Evolutionary conservation across 2,329 filamentous ascomycete genomes (phyloP).

Genomic region (Cadophora malorum): DNA sequence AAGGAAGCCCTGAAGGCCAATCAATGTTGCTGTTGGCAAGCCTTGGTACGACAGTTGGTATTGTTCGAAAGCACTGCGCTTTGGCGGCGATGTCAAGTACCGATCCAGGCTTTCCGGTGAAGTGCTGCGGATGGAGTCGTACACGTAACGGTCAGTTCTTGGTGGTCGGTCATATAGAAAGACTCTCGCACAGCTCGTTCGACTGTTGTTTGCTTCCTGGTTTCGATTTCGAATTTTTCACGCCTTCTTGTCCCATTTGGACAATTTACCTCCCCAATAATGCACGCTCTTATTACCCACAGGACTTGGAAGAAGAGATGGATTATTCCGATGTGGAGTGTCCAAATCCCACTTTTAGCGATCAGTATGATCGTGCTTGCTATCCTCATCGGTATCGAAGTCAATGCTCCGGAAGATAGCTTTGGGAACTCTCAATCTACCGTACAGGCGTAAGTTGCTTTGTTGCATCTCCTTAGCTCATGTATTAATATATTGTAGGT

Average conservation of each 20-base stretch:
- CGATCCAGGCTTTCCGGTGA: neutral
- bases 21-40: conserved; percentile 4
- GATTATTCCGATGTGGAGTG: conserved; percentile 14
- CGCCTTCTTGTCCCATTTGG: neutral
- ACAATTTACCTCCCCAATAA: neutral
- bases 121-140: conserved; percentile 7
- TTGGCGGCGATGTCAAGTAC: conserved; percentile 2
- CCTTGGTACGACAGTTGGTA: conserved; percentile 10
- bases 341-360: conserved; percentile 13
- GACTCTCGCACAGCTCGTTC: neutral
- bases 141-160: neutral
- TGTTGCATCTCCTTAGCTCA: neutral
- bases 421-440: neutral
- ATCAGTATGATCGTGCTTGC: conserved; percentile 10
- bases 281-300: conserved; percentile 9
- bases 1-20: conserved; percentile 2
- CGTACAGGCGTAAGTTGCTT: neutral
- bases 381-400: neutral
- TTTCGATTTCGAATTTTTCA: neutral
- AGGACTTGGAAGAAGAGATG: conserved; percentile 14
- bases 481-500: neutral
- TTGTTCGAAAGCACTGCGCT: neutral
- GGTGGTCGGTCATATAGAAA: conserved; percentile 10
- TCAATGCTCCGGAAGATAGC: neutral
- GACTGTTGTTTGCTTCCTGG: neutral